Evolutionary conservation across 805 yeast genomes (phyloP), one percentile per base, ranked within the genome.

Genomic region (Grigorovia yakushimaensis): DNA sequence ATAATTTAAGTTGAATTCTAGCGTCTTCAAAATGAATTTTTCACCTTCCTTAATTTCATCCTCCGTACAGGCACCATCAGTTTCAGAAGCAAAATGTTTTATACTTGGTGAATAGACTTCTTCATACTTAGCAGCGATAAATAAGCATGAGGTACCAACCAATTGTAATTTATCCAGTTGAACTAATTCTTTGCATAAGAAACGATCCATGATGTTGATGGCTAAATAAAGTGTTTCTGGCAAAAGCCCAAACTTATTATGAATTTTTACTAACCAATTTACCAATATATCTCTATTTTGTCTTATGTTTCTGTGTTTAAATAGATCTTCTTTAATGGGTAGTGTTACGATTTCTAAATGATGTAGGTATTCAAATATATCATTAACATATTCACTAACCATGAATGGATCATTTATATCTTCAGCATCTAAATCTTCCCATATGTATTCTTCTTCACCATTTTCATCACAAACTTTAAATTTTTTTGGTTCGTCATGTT

Each of bases 211-310:
- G 41, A 87, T 70, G 65, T 88, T 88, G 48, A 86, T 82, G 5
- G 96, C 88, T 53, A 88, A 70, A 61, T 79, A 88, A 49, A 88
- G 71, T 9, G 95, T 87, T 65, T 88, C 97, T 3, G 96, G 96
- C 41, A 88, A 70, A 52, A 89, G 70, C 51, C 91, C 76, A 67
- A 88, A 88, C 61, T 87, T 79, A 55, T 79, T 71, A 70, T 88
- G 96, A 65, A 88, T 87, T 61, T 87, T 91, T 27, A 86, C 87
- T 66, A 88, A 73, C 97, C 97, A 88, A 67, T 89, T 95, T n/a
- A 88, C 93, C 48, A 88, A 70, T 45, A 88, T 85, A 43, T 86
- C 84, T 58, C 96, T 76, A 44, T 69, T 67, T 42, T 64, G 66
- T 22, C 66, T 68, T 21, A 70, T 68, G 43, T 67, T 68, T 66